Conservation (phyloP, 2,329 filamentous ascomycete genomes). For the Hypoxylon sp. region DNA sequence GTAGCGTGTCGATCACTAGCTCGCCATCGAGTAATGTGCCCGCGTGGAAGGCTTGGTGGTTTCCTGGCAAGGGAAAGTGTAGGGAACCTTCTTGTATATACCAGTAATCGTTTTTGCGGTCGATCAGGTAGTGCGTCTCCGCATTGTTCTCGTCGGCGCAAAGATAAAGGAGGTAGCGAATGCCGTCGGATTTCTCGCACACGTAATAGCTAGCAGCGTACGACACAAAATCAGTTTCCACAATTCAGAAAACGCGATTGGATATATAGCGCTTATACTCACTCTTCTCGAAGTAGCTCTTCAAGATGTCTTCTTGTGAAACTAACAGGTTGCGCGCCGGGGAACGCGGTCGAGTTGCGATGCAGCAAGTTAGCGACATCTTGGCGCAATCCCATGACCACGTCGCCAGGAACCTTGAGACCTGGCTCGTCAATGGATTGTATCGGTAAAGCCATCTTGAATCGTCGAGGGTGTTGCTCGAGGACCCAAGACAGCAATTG, state of each 20-base stretch:
- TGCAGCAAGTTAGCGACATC: slow-evolving; percentile 81
- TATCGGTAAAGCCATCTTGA: slow-evolving; percentile 49
- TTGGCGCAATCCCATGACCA: slow-evolving; percentile 69
- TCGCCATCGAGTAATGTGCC: slow-evolving; percentile 92
- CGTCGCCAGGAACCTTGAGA: slow-evolving; percentile 68
- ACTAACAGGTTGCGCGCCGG: slow-evolving; percentile 92
- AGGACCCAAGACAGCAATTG: not conserved
- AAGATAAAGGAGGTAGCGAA: slow-evolving; percentile 93
- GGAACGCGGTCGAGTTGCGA: slow-evolving; percentile 74
- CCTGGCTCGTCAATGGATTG: slow-evolving; percentile 68
- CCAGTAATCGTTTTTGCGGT: slow-evolving; percentile 98
- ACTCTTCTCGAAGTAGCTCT: slow-evolving; percentile 84
- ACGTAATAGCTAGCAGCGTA: slow-evolving; percentile 79
- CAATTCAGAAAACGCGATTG: no score
- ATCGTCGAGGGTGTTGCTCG: not conserved
- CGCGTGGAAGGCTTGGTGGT: slow-evolving; percentile 74
- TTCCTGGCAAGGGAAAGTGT: slow-evolving; percentile 79
- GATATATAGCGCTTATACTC: slow-evolving; percentile 39
- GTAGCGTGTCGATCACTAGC: slow-evolving; percentile 83
- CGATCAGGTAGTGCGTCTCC: slow-evolving; percentile 90
- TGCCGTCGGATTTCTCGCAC: slow-evolving; percentile 97
- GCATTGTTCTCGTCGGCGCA: slow-evolving; percentile 67
- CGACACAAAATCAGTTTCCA: no score
- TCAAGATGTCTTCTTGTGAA: slow-evolving; percentile 83
- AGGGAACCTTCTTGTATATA: slow-evolving; percentile 74